Conservation (phyloP, 306 rosid species). For the Canavalia ensiformis region DNA sequence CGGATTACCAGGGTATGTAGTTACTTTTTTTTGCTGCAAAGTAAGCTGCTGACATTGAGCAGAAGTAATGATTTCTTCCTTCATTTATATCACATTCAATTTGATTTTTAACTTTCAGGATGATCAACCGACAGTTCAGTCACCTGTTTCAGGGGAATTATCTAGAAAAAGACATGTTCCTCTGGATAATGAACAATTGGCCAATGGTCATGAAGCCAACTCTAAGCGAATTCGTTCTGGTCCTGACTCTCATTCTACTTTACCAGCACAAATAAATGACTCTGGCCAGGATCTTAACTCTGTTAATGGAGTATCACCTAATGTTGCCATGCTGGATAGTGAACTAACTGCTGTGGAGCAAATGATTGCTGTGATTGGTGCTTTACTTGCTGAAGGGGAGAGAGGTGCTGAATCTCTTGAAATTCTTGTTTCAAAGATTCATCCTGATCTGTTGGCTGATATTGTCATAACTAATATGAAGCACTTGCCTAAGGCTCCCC, state of each 20-base stretch:
- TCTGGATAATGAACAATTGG: constrained; percentile 71
- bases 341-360: constrained; percentile 90
- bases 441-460: constrained; percentile 97
- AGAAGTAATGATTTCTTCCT: constrained; percentile 9
- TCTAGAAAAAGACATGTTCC: constrained; percentile 72
- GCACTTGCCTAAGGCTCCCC: constrained; percentile 86
- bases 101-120: constrained; percentile 64
- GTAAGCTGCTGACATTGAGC: constrained; percentile 36
- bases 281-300: constrained; percentile 61
- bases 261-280: constrained; percentile 69
- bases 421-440: constrained; percentile 89
- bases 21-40: constrained; percentile 17
- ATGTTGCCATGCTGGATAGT: constrained; percentile 66
- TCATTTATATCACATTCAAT: constrained; percentile 20
- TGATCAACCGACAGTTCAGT: constrained; percentile 71
- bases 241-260: constrained; percentile 57
- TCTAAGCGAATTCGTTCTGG: constrained; percentile 75
- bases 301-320: constrained; percentile 68
- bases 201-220: constrained; percentile 71
- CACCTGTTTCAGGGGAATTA: constrained; percentile 68
- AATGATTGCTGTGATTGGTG: constrained; percentile 97
- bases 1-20: constrained; percentile 73
- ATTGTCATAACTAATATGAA: constrained; percentile 95
- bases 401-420: constrained; percentile 96
- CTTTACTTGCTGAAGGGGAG: constrained; percentile 98